A percentile compares a stretch with the other conserved stretches of the same genome.
phyloP scores from a whole-genome alignment of 2,329 filamentous ascomycete species.

The Harringtonia lauricola region DNA sequence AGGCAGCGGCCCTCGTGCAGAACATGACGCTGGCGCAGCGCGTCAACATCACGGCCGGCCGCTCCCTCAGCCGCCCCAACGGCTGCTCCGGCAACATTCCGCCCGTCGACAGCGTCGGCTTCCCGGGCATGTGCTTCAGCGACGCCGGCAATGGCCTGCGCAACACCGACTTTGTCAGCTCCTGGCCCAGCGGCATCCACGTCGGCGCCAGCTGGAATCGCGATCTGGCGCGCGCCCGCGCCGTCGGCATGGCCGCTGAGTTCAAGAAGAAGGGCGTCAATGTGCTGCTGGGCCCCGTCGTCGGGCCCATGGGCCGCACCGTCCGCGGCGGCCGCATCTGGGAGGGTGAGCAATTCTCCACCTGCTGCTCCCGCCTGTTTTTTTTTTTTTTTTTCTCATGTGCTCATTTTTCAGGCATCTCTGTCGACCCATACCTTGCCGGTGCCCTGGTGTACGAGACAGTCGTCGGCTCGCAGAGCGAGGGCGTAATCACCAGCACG shows the following conservation, averaged over 20 bases:
- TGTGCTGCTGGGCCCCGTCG: constrained; percentile 66
- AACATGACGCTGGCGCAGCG: constrained; percentile 67
- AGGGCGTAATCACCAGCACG: constrained; percentile 59
- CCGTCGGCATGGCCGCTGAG: constrained; percentile 64
- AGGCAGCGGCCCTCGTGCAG: constrained; percentile 56
- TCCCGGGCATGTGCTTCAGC: constrained; percentile 32
- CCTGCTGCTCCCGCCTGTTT: not conserved
- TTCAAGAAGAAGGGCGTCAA: constrained; percentile 70
- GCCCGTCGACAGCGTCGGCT: constrained; percentile 25
- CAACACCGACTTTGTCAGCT: constrained; percentile 28
- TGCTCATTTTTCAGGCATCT: constrained; percentile 18
- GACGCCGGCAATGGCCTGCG: constrained; percentile 34
- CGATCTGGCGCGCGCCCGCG: constrained; percentile 54
- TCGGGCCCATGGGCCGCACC: constrained; percentile 52
- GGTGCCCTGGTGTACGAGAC: constrained; percentile 35
- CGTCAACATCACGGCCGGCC: constrained; percentile 64
- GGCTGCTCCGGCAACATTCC: constrained; percentile 36
- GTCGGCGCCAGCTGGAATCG: constrained; percentile 51
- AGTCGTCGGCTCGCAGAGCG: constrained; percentile 57
- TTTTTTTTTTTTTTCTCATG: not conserved
- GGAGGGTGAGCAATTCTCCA: constrained; percentile 21
- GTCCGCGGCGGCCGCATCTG: constrained; percentile 53
- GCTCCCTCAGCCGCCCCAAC: constrained; percentile 41
- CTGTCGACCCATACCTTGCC: constrained; percentile 51
- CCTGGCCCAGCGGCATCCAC: constrained; percentile 18